Evolutionary conservation across 441 rosid genomes (phyloP).

Genomic region (Erodium texanum): DNA sequence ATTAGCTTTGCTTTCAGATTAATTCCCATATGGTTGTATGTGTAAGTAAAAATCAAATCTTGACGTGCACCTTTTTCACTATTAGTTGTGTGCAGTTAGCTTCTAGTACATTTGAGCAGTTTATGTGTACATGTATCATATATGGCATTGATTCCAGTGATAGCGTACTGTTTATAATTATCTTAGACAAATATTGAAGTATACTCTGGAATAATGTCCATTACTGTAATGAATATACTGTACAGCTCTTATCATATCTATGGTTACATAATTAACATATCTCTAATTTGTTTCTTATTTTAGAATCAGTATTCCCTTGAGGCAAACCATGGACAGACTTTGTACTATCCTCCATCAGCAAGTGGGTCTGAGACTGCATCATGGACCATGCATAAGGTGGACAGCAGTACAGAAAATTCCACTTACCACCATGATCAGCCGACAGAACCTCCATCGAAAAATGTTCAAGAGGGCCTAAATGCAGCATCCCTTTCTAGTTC

Average conservation of each 20-base stretch:
- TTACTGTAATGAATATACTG: not conserved
- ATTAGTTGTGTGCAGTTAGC: not conserved
- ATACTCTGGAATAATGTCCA: not conserved
- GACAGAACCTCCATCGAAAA: conserved; percentile 32
- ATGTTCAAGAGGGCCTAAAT: conserved; percentile 39
- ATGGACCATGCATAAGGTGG: conserved; percentile 52
- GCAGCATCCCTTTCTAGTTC: conserved; percentile 47
- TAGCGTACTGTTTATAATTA: conserved; percentile 10
- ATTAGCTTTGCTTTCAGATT: not conserved
- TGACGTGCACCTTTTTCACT: not conserved
- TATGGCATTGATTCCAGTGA: not conserved
- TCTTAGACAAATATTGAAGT: conserved; percentile 4
- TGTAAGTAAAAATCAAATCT: not conserved
- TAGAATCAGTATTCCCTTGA: conserved; percentile 57
- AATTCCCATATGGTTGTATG: not conserved
- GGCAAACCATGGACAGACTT: conserved; percentile 47
- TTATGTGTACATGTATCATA: not conserved
- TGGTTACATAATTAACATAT: not conserved
- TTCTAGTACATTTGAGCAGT: not conserved
- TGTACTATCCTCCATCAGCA: conserved; percentile 45
- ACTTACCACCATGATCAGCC: conserved; percentile 51
- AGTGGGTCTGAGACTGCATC: conserved; percentile 46
- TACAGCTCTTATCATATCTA: not conserved
- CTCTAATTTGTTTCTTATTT: conserved; percentile 13
- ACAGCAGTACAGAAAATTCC: conserved; percentile 46